Percentiles rank a stretch among this genome's conserved stretches.
Evolutionary conservation across 1,139 yeast genomes (phyloP).

Genomic region (Magnusiomyces starmeri): DNA sequence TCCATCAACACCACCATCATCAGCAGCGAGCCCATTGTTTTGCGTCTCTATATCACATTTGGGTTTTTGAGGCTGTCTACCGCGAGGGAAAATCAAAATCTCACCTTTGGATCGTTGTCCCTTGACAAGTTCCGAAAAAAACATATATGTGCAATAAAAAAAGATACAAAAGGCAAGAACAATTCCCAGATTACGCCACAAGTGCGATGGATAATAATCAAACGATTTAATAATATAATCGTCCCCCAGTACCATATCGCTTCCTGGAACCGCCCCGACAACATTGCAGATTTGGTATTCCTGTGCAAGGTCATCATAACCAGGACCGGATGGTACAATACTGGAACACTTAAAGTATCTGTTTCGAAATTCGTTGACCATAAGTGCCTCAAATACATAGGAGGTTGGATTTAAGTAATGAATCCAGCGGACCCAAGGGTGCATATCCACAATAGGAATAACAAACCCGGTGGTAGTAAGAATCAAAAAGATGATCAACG

Average conservation of each 20-base stretch:
- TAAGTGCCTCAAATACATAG: conserved; percentile 41
- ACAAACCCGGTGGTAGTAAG: conserved; percentile 47
- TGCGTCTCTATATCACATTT: not conserved
- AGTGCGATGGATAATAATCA: conserved; percentile 46
- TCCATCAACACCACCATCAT: conserved; percentile 26
- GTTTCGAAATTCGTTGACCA: conserved; percentile 36
- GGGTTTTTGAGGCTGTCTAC: not conserved
- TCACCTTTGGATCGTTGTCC: conserved; percentile 80
- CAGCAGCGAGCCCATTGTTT: conserved; percentile 9
- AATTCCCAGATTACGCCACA: conserved; percentile 78
- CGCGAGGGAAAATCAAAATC: conserved; percentile 51
- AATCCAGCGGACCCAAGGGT: conserved; percentile 49
- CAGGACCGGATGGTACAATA: conserved; percentile 45
- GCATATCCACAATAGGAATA: conserved; percentile 43
- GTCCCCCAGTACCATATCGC: conserved; percentile 47
- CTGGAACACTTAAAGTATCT: conserved; percentile 37
- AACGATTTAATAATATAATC: conserved; percentile 41
- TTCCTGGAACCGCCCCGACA: conserved; percentile 57
- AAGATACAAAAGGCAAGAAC: conserved; percentile 45
- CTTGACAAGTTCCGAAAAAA: conserved; percentile 52
- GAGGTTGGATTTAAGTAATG: conserved; percentile 43
- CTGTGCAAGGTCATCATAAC: conserved; percentile 36
- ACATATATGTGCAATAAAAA: conserved; percentile 47
- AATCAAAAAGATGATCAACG: conserved; percentile 48
- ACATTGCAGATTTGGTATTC: conserved; percentile 46